Evolutionary conservation across 805 yeast species (phyloP).

Genomic region (Kazachstania bromeliacearum): DNA sequence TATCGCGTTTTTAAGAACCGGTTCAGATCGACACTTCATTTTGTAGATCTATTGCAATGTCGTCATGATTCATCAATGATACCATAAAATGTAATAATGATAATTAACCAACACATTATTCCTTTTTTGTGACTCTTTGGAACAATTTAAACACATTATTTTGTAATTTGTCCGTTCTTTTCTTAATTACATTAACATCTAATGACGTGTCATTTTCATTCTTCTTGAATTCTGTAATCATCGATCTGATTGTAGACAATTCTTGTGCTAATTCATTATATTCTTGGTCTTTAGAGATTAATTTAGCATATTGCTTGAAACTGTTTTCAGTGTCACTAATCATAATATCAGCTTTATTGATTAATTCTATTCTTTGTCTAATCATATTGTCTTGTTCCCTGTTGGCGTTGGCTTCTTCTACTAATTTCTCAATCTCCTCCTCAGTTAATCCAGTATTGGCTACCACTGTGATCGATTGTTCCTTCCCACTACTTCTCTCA

Average conservation of each 20-base stretch:
- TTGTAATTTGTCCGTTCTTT: conserved; percentile 62
- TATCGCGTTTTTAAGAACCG: too few species aligned
- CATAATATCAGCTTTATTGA: conserved; percentile 65
- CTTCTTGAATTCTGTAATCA: conserved; percentile 43
- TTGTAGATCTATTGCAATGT: too few species aligned
- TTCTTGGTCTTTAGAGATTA: conserved; percentile 38
- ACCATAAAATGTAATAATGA: too few species aligned
- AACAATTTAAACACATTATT: conserved; percentile 5
- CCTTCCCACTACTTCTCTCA: conserved; percentile 71
- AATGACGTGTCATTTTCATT: conserved; percentile 41
- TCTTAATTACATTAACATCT: conserved; percentile 47
- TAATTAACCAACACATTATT: neutral
- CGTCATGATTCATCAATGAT: too few species aligned
- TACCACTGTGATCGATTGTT: conserved; percentile 54
- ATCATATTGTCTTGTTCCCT: conserved; percentile 50
- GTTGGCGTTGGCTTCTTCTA: conserved; percentile 57
- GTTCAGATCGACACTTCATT: too few species aligned
- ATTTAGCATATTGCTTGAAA: conserved; percentile 47
- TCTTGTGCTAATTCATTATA: conserved; percentile 36
- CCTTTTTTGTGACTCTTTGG: conserved; percentile 4
- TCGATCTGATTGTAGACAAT: conserved; percentile 32
- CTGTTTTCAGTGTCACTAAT: conserved; percentile 83
- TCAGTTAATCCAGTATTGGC: conserved; percentile 63
- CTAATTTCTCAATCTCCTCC: conserved; percentile 52
- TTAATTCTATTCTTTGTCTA: conserved; percentile 56